Evolutionary conservation across 2,329 filamentous ascomycete genomes (phyloP).

Genomic region (Diaporthe sp.): DNA sequence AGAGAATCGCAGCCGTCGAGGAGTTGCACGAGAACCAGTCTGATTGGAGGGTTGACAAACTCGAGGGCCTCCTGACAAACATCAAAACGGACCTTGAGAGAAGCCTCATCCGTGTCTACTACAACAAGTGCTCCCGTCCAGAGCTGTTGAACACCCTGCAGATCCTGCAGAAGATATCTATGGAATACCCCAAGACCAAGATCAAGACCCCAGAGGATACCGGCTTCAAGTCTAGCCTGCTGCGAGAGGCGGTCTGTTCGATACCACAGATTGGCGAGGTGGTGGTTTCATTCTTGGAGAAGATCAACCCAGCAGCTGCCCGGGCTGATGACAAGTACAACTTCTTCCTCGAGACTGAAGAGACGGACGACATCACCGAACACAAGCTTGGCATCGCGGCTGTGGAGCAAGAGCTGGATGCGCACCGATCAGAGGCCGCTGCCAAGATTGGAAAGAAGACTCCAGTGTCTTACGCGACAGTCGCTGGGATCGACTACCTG

Average conservation of each 20-base stretch:
- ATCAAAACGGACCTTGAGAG: slow-evolving; percentile 90
- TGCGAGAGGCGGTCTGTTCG: slow-evolving; percentile 78
- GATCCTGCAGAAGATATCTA: slow-evolving; percentile 83
- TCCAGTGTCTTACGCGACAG: slow-evolving; percentile 82
- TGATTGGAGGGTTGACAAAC: slow-evolving; percentile 76
- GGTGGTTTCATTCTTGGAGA: slow-evolving; percentile 81
- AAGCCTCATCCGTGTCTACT: slow-evolving; percentile 94
- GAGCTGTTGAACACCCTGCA: slow-evolving; percentile 90
- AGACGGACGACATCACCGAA: slow-evolving; percentile 89
- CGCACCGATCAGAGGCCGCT: slow-evolving; percentile 79
- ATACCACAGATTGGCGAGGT: slow-evolving; percentile 82
- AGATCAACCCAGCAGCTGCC: slow-evolving; percentile 85
- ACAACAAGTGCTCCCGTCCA: slow-evolving; percentile 92
- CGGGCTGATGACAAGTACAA: slow-evolving; percentile 90
- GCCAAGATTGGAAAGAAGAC: slow-evolving; percentile 77
- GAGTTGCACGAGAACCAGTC: slow-evolving; percentile 81
- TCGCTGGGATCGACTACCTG: slow-evolving; percentile 92
- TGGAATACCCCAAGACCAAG: slow-evolving; percentile 72
- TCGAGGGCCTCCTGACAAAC: slow-evolving; percentile 78
- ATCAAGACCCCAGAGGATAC: slow-evolving; percentile 74
- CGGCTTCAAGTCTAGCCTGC: slow-evolving; percentile 78
- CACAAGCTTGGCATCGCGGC: slow-evolving; percentile 92
- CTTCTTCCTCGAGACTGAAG: slow-evolving; percentile 90
- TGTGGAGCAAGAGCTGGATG: slow-evolving; percentile 89
- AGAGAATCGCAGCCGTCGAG: slow-evolving; percentile 85